phyloP scores from a whole-genome alignment of 2,329 filamentous ascomycete genomes.

The Diaporthe destruens region DNA sequence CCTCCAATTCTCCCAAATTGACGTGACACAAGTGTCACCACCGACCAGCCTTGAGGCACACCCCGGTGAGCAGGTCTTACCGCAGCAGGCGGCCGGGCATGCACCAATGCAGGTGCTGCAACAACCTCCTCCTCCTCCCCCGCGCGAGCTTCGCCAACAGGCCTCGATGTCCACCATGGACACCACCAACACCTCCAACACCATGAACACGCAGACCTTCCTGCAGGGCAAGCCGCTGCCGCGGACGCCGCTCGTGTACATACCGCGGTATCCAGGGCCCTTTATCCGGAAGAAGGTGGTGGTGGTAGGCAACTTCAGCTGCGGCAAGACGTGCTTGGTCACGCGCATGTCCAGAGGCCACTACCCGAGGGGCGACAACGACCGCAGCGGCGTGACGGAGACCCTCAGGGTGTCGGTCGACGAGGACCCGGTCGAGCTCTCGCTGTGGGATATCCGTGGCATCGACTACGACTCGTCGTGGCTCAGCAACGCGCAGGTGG shows the following conservation, averaged over 20 bases:
- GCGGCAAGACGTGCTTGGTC: slow-evolving; percentile 41
- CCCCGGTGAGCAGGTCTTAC: background rate
- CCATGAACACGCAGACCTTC: slow-evolving; percentile 36
- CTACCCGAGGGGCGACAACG: slow-evolving; percentile 34
- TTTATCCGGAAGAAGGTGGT: slow-evolving; percentile 41
- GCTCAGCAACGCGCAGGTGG: slow-evolving; percentile 38
- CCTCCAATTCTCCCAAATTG: slow-evolving; percentile 34
- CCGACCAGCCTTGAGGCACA: slow-evolving; percentile 12
- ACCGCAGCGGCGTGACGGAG: slow-evolving; percentile 31
- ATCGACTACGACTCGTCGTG: slow-evolving; percentile 42
- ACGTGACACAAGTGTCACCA: slow-evolving; percentile 33
- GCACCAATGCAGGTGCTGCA: background rate
- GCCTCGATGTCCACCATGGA: slow-evolving; percentile 37
- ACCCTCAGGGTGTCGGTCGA: slow-evolving; percentile 38
- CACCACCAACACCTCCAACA: slow-evolving; percentile 10
- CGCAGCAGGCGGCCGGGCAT: background rate
- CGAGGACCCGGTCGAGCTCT: slow-evolving; percentile 38
- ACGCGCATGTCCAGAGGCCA: slow-evolving; percentile 40
- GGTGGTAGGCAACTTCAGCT: slow-evolving; percentile 41
- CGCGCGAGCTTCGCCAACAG: slow-evolving; percentile 27
- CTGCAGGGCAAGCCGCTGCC: slow-evolving; percentile 38
- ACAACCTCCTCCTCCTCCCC: background rate
- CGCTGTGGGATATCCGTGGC: slow-evolving; percentile 40
- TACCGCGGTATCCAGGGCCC: slow-evolving; percentile 36
- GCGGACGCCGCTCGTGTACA: slow-evolving; percentile 37